phyloP scores from a whole-genome alignment of 108 stramenopile genomes.

The Cyclotella atomus region DNA sequence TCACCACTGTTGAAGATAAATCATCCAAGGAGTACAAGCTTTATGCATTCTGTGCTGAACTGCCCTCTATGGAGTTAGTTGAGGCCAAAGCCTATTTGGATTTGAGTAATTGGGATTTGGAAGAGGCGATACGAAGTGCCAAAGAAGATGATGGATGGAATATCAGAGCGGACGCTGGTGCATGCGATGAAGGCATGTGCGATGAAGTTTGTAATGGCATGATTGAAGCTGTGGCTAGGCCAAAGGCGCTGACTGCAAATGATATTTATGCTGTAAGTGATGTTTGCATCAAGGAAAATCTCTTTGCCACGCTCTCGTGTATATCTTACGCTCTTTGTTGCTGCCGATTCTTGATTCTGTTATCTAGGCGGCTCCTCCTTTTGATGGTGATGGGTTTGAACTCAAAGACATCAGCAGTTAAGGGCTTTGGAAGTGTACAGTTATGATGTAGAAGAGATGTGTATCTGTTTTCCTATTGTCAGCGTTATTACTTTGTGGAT shows the following conservation, averaged over 20 bases:
- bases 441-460: background rate
- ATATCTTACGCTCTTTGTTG: background rate
- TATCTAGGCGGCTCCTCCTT: constrained; percentile 27
- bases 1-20: too few species aligned
- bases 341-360: background rate
- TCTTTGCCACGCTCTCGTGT: background rate
- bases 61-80: constrained; percentile 53
- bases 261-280: constrained; percentile 36
- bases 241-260: constrained; percentile 39
- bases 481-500: too few species aligned
- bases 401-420: constrained; percentile 34
- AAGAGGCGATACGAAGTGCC: constrained; percentile 67
- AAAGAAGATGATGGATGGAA: constrained; percentile 84
- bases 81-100: constrained; percentile 82
- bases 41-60: constrained; percentile 75
- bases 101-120: constrained; percentile 81
- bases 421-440: background rate
- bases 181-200: background rate
- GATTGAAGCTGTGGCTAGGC: constrained; percentile 25
- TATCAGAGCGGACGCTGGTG: background rate
- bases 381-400: constrained; percentile 53
- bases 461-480: background rate
- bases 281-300: too few species aligned
- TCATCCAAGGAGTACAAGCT: constrained; percentile 85
- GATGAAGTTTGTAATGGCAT: constrained; percentile 1